phyloP scores from a whole-genome alignment of 495 filamentous ascomycete genomes.

The Jackrogersella minutella region DNA sequence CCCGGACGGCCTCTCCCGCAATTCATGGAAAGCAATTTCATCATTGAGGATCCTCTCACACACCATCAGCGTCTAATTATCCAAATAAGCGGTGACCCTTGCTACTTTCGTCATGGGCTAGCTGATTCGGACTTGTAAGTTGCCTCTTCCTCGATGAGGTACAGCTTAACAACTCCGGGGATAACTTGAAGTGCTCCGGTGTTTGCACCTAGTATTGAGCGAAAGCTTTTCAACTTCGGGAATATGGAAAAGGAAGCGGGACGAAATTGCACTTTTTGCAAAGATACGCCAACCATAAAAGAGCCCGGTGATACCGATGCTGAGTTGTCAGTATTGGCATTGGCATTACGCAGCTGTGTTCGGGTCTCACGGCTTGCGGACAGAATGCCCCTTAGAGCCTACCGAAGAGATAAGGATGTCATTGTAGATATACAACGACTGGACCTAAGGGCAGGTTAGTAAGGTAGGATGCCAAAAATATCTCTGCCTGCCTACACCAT shows the following conservation, averaged over 20 bases:
- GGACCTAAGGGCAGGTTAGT: constrained; percentile 3
- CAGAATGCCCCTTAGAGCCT: neutral
- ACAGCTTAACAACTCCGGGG: constrained; percentile 21
- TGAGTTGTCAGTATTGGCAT: constrained; percentile 34
- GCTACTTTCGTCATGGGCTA: neutral
- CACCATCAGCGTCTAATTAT: constrained; percentile 15
- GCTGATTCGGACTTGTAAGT: constrained; percentile 9
- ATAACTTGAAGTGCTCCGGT: constrained; percentile 8
- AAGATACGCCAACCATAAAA: neutral
- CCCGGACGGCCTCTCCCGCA: constrained; percentile 12
- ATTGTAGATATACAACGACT: constrained; percentile 9
- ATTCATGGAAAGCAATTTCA: constrained; percentile 1
- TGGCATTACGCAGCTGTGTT: constrained; percentile 23
- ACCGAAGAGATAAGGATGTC: neutral
- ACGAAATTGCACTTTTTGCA: constrained; percentile 31
- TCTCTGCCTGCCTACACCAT: constrained; percentile 10
- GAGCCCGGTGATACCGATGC: constrained; percentile 32
- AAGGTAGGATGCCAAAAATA: constrained; percentile 32
- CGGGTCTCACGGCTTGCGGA: constrained; percentile 24
- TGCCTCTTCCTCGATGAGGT: constrained; percentile 4
- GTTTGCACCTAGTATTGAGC: neutral
- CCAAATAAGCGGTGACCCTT: constrained; percentile 24
- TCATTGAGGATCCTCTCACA: constrained; percentile 14
- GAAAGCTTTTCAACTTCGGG: neutral
- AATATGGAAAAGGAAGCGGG: neutral